These are phyloP conservation scores for Camelina hispida DNA, from an alignment of 345 rosid genomes.

Conservation along the genomic window DNA sequence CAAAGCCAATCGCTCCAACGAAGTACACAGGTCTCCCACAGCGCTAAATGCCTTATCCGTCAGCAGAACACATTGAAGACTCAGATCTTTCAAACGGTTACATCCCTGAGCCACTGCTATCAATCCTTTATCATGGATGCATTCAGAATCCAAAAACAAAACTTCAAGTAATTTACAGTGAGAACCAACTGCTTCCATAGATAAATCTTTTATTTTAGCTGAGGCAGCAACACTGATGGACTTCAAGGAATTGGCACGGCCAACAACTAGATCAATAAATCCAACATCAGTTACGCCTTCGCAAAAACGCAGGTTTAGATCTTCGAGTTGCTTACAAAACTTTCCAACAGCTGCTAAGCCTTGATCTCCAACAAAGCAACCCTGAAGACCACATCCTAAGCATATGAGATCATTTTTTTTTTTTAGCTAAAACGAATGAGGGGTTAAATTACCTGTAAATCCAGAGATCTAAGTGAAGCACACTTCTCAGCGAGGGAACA, in stretches of 20 bases:
- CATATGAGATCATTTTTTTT: conserved; percentile 30
- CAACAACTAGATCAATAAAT: conserved; percentile 63
- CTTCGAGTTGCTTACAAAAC: conserved; percentile 72
- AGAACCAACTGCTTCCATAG: conserved; percentile 75
- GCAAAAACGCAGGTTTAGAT: conserved; percentile 82
- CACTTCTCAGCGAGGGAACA: conserved; percentile 68
- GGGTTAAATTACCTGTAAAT: conserved; percentile 65
- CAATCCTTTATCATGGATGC: conserved; percentile 70
- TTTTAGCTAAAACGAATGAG: too few relatives aligned
- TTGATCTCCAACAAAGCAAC: conserved; percentile 88
- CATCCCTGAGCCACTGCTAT: conserved; percentile 81
- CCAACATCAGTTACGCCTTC: conserved; percentile 87
- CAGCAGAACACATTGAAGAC: conserved; percentile 76
- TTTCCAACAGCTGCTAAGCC: conserved; percentile 80
- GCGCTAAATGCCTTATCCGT: conserved; percentile 71
- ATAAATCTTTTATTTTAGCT: conserved; percentile 71
- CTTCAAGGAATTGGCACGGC: conserved; percentile 71
- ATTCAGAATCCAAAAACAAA: conserved; percentile 81
- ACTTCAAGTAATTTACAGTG: conserved; percentile 69
- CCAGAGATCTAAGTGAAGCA: conserved; percentile 66
- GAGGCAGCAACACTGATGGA: conserved; percentile 87
- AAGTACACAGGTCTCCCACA: conserved; percentile 67
- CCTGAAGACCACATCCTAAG: conserved; percentile 51
- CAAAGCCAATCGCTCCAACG: conserved; percentile 77
- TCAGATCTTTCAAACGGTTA: conserved; percentile 63